A percentile compares a stretch with the other conserved stretches of the same genome.
These are phyloP conservation scores for Penicillium fuscoglaucum DNA, from an alignment of 2,329 filamentous ascomycete species.

Conservation along the genomic window DNA sequence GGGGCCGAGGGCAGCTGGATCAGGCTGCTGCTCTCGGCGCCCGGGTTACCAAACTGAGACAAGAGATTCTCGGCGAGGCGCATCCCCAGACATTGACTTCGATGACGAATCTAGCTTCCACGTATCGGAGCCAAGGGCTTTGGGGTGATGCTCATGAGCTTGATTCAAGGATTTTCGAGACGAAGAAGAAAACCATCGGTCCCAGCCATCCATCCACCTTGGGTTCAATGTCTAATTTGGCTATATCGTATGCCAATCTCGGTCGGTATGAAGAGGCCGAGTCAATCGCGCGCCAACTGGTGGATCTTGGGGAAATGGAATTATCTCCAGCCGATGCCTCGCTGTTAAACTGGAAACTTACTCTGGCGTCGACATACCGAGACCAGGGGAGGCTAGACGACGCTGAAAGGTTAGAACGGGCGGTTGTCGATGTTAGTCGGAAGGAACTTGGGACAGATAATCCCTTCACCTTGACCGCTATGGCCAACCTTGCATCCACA, in stretches of 20 bases:
- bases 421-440: slow-evolving; percentile 9
- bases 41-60: slow-evolving; percentile 8
- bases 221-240: slow-evolving; percentile 14
- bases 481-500: slow-evolving; percentile 19
- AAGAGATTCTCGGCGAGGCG: slow-evolving; percentile 8
- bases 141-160: slow-evolving; percentile 10
- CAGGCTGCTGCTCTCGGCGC: slow-evolving; percentile 5
- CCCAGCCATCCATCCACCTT: slow-evolving; percentile 8
- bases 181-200: slow-evolving; percentile 12
- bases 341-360: slow-evolving; percentile 16
- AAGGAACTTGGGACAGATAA: slow-evolving; percentile 7
- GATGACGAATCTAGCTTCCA: slow-evolving; percentile 19
- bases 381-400: slow-evolving; percentile 11
- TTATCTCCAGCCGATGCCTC: slow-evolving; percentile 2
- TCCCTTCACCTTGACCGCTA: slow-evolving; percentile 13
- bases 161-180: slow-evolving; percentile 9
- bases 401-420: slow-evolving; percentile 11
- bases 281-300: slow-evolving; percentile 5
- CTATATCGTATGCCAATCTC: slow-evolving; percentile 15
- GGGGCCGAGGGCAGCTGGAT: slow-evolving; percentile 13
- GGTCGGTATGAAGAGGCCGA: slow-evolving; percentile 16
- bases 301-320: slow-evolving; percentile 5
- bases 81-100: slow-evolving; percentile 16
- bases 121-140: slow-evolving; percentile 14
- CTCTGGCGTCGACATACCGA: slow-evolving; percentile 13